Evolutionary conservation across 148 eudicot species (phyloP).

Genomic region (Simmondsia chinensis): DNA sequence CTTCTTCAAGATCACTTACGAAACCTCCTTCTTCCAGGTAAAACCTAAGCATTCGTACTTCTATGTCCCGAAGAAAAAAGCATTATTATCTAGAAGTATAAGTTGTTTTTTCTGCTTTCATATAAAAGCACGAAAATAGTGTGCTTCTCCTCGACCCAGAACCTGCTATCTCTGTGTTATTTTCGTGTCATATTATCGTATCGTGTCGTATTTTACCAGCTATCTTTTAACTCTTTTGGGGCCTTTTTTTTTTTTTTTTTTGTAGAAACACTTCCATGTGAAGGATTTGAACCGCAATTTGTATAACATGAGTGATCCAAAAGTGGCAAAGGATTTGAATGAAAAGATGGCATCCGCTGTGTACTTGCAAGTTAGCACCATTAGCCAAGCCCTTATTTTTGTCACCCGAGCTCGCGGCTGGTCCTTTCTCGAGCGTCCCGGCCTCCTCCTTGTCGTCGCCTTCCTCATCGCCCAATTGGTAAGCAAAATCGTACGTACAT

Average conservation of each 20-base stretch:
- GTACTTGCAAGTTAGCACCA: constrained; percentile 80
- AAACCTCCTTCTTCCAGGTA: constrained; percentile 62
- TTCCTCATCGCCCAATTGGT: constrained; percentile 75
- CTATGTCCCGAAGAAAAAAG: neutral
- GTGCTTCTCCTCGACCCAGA: no score
- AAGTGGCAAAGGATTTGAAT: constrained; percentile 23
- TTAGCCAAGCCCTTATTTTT: constrained; percentile 74
- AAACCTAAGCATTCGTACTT: neutral
- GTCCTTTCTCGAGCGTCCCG: constrained; percentile 77
- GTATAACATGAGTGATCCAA: constrained; percentile 23
- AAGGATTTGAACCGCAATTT: constrained; percentile 29
- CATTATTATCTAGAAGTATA: neutral
- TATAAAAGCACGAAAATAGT: no score
- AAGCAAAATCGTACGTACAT: neutral
- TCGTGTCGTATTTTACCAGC: neutral
- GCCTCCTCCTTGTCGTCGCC: constrained; percentile 60
- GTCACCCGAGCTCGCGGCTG: constrained; percentile 78
- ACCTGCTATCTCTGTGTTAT: no score
- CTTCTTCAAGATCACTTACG: constrained; percentile 52
- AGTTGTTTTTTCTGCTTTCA: neutral
- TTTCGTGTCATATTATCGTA: no score
- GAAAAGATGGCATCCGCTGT: constrained; percentile 68
- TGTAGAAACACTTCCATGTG: constrained; percentile 40
- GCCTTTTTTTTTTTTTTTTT: neutral
- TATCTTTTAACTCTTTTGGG: neutral